Base-by-base conservation (phyloP, 2,329 filamentous ascomycete species). In the Ophiostoma triangulosporum region DNA sequence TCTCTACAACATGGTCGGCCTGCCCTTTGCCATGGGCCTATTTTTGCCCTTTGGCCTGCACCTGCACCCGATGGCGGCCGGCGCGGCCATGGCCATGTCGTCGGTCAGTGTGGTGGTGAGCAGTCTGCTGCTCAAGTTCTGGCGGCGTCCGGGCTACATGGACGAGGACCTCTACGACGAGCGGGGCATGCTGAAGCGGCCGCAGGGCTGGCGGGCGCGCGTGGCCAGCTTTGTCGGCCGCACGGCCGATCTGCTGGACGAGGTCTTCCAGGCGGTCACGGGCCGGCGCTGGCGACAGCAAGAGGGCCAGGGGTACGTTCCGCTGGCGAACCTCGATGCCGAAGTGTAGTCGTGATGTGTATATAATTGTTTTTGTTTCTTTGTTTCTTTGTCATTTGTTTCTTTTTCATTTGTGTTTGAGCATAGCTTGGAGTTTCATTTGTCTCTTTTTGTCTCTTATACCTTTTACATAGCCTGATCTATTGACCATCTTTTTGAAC, bases 21-120 rank as follows among this genome's bases (percentile, higher is more conserved):
- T 98, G 14, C 93, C 93, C 2, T 94, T 98, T 62, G 93, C 93
- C 38, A 97, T 97, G 93, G 93, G 93, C 24, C 71, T 97, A 62
- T 94, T 97, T 72, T 73, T 98, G 4, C 91, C 93, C 1, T 81
- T 95, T 60, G 93, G 91, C 31, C 79, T 86, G 57, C 83, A 89
- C 62, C 73, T 97, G 59, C 93, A 95, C 60, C 90, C 93, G 24
- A 91, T 97, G 83, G 89, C 90, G 50, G 93, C 93, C 1, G 90
- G 89, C 20, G 88, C 87, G 3, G 93, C 93, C 50, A 97, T 98
- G 90, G 91, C 90, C 1, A 81, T 78, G 59, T 93, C 86, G 55
- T 91, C 85, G 60, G 88, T 98, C 48, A 93, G 85, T 56, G 93
- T 98, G 4, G 91, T 97, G 0, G 73, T 83, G 5, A 90, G 84